Conservation (phyloP, 352 stramenopile species). For the Globisporangium parvum region DNA sequence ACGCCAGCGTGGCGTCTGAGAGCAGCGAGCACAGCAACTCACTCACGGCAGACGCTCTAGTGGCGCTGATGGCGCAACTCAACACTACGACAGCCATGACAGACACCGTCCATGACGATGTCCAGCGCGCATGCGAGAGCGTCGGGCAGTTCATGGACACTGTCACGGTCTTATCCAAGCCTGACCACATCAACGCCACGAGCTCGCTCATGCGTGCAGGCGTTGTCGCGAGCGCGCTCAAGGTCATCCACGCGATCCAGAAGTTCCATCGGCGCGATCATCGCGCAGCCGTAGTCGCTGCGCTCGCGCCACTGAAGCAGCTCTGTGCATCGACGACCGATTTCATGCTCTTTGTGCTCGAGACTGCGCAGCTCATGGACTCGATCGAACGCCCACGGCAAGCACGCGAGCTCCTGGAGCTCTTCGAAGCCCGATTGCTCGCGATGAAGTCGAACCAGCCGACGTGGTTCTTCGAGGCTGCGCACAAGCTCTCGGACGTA, state of each 20-base stretch:
- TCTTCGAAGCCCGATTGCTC: constrained; percentile 21
- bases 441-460: background rate
- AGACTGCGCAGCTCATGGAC: constrained; percentile 10
- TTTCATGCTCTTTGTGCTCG: constrained; percentile 16
- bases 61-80: too few species aligned
- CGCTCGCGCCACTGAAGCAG: constrained; percentile 9
- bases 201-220: constrained; percentile 1
- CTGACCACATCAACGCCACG: constrained; percentile 4
- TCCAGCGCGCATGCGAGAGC: too few species aligned
- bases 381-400: constrained; percentile 16
- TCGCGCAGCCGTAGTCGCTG: background rate
- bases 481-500: too few species aligned
- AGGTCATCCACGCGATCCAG: constrained; percentile 22
- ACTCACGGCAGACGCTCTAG: too few species aligned
- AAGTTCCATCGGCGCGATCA: constrained; percentile 21
- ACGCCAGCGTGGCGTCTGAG: too few species aligned
- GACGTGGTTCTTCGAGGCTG: too few species aligned
- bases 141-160: too few species aligned
- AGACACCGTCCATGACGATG: too few species aligned
- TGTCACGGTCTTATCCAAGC: background rate
- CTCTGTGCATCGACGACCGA: constrained; percentile 11
- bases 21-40: too few species aligned
- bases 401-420: constrained; percentile 15
- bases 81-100: too few species aligned
- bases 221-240: too few species aligned